Conservation (phyloP, 345 rosid genomes). For the Arabidopsis thaliana region TAIR10.1 NC_003075.7:10569501-10570000, state of each 20-base stretch:
- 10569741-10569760: constrained; percentile 58
- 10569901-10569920: constrained; percentile 91
- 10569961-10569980: constrained; percentile 19
- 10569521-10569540: constrained; percentile 72
- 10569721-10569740: constrained; percentile 83
- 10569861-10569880: constrained; percentile 77
- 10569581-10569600: constrained; percentile 69
- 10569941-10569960: constrained; percentile 54
- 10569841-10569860: constrained; percentile 80
- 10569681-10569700: constrained; percentile 83
- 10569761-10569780: constrained; percentile 60
- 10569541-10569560: constrained; percentile 73
- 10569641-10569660: constrained; percentile 59
- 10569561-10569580: constrained; percentile 77
- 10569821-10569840: constrained; percentile 67
- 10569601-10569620: constrained; percentile 63
- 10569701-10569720: constrained; percentile 85
- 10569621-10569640: constrained; percentile 63
- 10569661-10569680: constrained; percentile 78
- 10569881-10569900: constrained; percentile 74
- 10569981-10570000: constrained; percentile 37
- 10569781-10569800: constrained; percentile 78
- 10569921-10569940: constrained; percentile 80
- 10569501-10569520: constrained; percentile 68
- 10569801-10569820: constrained; percentile 77